Percentiles rank a stretch among this genome's conserved stretches.
Conservation (phyloP, 495 filamentous ascomycete species). For the Penicillium diatomitis region DNA sequence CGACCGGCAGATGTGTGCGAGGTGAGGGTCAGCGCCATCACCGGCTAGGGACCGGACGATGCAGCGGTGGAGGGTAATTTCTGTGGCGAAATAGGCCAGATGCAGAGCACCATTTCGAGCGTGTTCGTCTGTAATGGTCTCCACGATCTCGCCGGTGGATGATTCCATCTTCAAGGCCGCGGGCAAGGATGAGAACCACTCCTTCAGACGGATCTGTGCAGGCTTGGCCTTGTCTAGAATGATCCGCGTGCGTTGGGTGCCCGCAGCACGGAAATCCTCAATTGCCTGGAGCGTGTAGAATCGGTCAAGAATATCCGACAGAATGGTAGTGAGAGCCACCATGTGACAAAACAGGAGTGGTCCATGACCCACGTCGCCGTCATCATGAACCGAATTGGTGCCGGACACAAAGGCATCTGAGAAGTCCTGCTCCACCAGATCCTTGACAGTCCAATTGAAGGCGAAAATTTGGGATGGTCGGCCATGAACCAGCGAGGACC, state of each 20-base stretch:
- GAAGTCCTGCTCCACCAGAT: constrained; percentile 45
- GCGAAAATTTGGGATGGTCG: constrained; percentile 46
- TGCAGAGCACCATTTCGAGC: constrained; percentile 46
- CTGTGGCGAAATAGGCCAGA: constrained; percentile 51
- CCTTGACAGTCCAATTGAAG: constrained; percentile 49
- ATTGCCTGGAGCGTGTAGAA: constrained; percentile 53
- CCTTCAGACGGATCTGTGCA: constrained; percentile 48
- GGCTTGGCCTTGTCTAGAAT: constrained; percentile 54
- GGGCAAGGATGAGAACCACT: constrained; percentile 49
- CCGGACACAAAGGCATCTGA: constrained; percentile 28
- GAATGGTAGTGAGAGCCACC: constrained; percentile 48
- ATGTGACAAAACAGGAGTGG: constrained; percentile 49
- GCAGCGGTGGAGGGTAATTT: constrained; percentile 53
- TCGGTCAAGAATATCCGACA: constrained; percentile 50
- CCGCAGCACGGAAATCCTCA: constrained; percentile 41
- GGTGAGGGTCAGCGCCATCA: constrained; percentile 40
- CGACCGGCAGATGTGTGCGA: constrained; percentile 89
- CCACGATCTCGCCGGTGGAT: constrained; percentile 31
- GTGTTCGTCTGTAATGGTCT: constrained; percentile 31
- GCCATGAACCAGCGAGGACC: constrained; percentile 47
- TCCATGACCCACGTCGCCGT: constrained; percentile 34
- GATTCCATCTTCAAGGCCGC: constrained; percentile 45
- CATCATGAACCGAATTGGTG: constrained; percentile 23
- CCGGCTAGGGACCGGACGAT: constrained; percentile 45
- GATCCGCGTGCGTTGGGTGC: constrained; percentile 41